phyloP scores from a whole-genome alignment of 2,329 filamentous ascomycete genomes.

The Botrytis medusae region DNA sequence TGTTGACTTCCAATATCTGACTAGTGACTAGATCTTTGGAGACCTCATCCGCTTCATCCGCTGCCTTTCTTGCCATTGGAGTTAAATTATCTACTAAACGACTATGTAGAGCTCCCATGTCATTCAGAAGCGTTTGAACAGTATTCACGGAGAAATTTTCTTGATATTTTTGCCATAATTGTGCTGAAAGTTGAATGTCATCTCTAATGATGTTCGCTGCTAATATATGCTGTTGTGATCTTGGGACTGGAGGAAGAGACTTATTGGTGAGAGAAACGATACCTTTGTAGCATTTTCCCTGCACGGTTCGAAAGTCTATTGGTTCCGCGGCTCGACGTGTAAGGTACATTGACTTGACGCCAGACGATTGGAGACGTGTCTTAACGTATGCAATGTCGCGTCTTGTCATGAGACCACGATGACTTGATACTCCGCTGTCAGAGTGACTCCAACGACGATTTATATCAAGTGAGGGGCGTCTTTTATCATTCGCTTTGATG shows the following conservation, averaged over 20 bases:
- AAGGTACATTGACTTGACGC: slow-evolving; percentile 87
- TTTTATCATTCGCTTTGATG: slow-evolving; percentile 39
- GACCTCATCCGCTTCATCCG: slow-evolving; percentile 78
- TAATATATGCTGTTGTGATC: slow-evolving; percentile 44
- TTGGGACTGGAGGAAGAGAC: slow-evolving; percentile 28
- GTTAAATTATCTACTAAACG: slow-evolving; percentile 48
- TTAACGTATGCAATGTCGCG: slow-evolving; percentile 80
- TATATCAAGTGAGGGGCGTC: slow-evolving; percentile 30
- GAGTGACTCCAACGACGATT: slow-evolving; percentile 54
- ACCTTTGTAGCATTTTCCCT: slow-evolving; percentile 29
- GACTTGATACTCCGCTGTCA: slow-evolving; percentile 43
- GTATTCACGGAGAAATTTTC: slow-evolving; percentile 58
- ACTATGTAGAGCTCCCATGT: slow-evolving; percentile 47
- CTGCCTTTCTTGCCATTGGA: slow-evolving; percentile 62
- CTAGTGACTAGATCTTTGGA: slow-evolving; percentile 72
- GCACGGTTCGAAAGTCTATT: slow-evolving; percentile 30
- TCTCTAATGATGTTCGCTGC: slow-evolving; percentile 52
- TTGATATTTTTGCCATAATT: slow-evolving; percentile 55
- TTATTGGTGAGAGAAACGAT: slow-evolving; percentile 31
- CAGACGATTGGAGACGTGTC: slow-evolving; percentile 75
- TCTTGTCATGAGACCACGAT: slow-evolving; percentile 52
- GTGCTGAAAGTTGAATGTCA: slow-evolving; percentile 48
- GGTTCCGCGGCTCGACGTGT: slow-evolving; percentile 54
- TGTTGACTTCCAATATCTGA: slow-evolving; percentile 77
- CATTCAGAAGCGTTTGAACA: slow-evolving; percentile 48